phyloP scores from a whole-genome alignment of 2,329 filamentous ascomycete species.

The Hypocrella siamensis region DNA sequence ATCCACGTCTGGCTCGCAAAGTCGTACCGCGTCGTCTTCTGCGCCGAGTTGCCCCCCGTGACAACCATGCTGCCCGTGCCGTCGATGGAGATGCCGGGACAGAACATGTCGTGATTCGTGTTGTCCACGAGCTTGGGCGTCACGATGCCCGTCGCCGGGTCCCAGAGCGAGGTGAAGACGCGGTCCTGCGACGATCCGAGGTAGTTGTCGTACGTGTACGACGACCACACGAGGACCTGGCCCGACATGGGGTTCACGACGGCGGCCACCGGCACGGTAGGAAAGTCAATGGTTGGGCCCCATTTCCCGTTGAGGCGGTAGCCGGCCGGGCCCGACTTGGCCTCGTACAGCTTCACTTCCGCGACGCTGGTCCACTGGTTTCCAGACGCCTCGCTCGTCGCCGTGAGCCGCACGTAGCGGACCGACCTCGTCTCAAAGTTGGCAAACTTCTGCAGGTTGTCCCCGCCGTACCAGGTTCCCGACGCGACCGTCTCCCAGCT shows the following conservation, averaged over 20 bases:
- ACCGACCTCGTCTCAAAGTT: slow-evolving; percentile 15
- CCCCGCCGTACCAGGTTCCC: slow-evolving; percentile 13
- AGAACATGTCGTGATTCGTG: slow-evolving; percentile 39
- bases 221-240: slow-evolving; percentile 4
- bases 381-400: slow-evolving; percentile 13
- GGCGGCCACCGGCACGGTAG: slow-evolving; percentile 15
- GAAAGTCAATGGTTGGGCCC: slow-evolving; percentile 19
- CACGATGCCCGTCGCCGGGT: slow-evolving; percentile 6
- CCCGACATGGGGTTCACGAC: slow-evolving; percentile 3
- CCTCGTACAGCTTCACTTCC: slow-evolving; percentile 15
- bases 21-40: slow-evolving; percentile 32
- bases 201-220: slow-evolving; percentile 6
- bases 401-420: slow-evolving; percentile 14
- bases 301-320: slow-evolving; percentile 13
- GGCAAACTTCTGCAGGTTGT: slow-evolving; percentile 13
- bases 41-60: slow-evolving; percentile 34
- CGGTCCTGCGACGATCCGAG: slow-evolving; percentile 4
- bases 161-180: slow-evolving; percentile 7
- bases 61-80: slow-evolving; percentile 33
- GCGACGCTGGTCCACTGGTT: slow-evolving; percentile 15
- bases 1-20: slow-evolving; percentile 21
- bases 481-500: slow-evolving; percentile 12
- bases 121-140: slow-evolving; percentile 16
- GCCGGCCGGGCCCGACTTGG: slow-evolving; percentile 9
- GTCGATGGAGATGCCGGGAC: slow-evolving; percentile 29